Evolutionary conservation across 2,329 filamentous ascomycete species (phyloP).

Genomic region (Phialophora chinensis): DNA sequence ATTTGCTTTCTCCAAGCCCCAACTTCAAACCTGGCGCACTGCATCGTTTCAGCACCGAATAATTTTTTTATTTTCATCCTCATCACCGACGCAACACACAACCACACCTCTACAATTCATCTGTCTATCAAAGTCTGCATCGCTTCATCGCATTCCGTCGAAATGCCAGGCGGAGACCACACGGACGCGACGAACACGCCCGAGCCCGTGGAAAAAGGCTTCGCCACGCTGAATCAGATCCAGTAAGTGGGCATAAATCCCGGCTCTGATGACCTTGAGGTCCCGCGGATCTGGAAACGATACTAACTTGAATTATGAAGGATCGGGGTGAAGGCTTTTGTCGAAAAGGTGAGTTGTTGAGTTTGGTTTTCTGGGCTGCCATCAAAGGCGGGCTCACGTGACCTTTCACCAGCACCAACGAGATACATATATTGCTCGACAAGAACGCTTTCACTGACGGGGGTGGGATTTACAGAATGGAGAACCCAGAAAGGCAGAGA

Average conservation of each 20-base stretch:
- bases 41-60: neutral
- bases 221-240: slow-evolving; percentile 83
- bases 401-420: slow-evolving; percentile 20
- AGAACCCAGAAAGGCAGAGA: slow-evolving; percentile 87
- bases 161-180: slow-evolving; percentile 61
- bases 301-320: slow-evolving; percentile 51
- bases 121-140: slow-evolving; percentile 16
- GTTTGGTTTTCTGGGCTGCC: neutral
- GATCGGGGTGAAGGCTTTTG: slow-evolving; percentile 70
- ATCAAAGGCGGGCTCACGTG: slow-evolving; percentile 32
- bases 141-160: slow-evolving; percentile 24
- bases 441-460: neutral
- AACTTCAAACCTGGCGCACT: neutral
- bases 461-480: slow-evolving; percentile 64
- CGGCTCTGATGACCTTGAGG: slow-evolving; percentile 3
- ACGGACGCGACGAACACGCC: slow-evolving; percentile 62
- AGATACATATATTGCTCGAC: neutral
- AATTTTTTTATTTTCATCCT: neutral
- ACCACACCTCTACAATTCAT: slow-evolving; percentile 2
- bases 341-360: slow-evolving; percentile 64
- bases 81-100: neutral
- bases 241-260: slow-evolving; percentile 59
- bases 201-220: slow-evolving; percentile 73
- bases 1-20: neutral
- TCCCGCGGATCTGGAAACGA: slow-evolving; percentile 30